Percentiles rank a stretch among this genome's conserved stretches.
Conservation (phyloP, 352 stramenopile genomes). For the Globisporangium paroecandrum region DNA sequence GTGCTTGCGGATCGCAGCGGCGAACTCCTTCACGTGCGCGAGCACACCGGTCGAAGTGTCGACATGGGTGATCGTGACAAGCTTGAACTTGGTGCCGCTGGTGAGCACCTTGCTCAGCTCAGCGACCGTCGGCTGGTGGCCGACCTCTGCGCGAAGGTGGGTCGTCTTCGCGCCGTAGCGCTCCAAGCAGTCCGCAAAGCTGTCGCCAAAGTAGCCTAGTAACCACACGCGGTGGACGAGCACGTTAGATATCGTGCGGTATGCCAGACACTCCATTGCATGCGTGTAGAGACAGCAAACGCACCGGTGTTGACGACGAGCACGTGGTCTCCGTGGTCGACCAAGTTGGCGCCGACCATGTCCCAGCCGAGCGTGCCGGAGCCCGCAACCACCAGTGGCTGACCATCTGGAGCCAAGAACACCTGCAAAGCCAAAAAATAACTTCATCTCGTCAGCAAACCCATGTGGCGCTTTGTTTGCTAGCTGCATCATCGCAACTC, state of each 20-base stretch:
- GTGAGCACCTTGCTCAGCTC: constrained; percentile 46
- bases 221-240: background rate
- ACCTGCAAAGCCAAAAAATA: constrained; percentile 18
- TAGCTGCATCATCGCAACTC: background rate
- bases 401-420: constrained; percentile 63
- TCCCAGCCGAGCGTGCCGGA: constrained; percentile 75
- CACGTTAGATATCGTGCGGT: background rate
- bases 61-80: constrained; percentile 77
- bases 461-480: background rate
- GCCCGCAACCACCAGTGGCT: constrained; percentile 64
- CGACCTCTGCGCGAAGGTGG: constrained; percentile 55
- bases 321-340: constrained; percentile 59
- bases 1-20: constrained; percentile 46
- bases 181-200: constrained; percentile 61
- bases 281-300: background rate
- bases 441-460: background rate
- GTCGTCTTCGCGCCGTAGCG: constrained; percentile 66
- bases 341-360: constrained; percentile 76
- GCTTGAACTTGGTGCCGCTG: constrained; percentile 43
- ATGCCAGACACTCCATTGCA: background rate
- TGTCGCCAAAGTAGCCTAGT: constrained; percentile 72
- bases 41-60: constrained; percentile 76
- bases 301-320: constrained; percentile 69
- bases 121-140: constrained; percentile 42
- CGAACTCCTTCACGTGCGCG: constrained; percentile 55